Evolutionary conservation across 2,329 filamentous ascomycete species (phyloP).

Genomic region (Colletotrichum tabaci): DNA sequence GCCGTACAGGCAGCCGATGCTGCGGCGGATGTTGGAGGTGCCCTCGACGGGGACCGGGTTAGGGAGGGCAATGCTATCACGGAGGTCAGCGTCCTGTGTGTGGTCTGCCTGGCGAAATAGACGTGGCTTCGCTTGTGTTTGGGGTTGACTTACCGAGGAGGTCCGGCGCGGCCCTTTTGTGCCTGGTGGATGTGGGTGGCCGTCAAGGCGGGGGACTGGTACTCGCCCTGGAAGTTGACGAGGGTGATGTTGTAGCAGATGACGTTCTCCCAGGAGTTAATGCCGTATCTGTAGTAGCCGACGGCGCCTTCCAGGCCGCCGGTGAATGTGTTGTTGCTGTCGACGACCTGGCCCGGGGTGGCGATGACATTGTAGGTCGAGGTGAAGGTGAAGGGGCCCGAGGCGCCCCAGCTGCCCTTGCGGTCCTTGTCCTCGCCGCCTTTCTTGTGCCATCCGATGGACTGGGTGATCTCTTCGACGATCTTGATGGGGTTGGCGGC

Average conservation of each 20-base stretch:
- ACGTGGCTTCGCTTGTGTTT: too few species aligned
- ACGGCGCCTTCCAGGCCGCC: constrained; percentile 60
- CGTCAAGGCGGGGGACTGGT: constrained; percentile 64
- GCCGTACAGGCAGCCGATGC: constrained; percentile 58
- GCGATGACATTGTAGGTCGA: constrained; percentile 64
- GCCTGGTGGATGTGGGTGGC: constrained; percentile 71
- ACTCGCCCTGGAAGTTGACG: constrained; percentile 63
- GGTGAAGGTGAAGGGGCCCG: constrained; percentile 59
- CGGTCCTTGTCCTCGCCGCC: constrained; percentile 28
- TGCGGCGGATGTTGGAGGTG: constrained; percentile 49
- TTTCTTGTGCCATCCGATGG: constrained; percentile 41
- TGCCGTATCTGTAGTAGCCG: constrained; percentile 67
- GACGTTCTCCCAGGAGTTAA: constrained; percentile 62
- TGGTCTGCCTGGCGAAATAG: neutral
- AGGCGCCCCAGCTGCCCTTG: constrained; percentile 24
- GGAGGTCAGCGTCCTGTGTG: neutral
- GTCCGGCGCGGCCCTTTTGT: constrained; percentile 60
- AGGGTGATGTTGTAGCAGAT: constrained; percentile 68
- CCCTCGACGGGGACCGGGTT: constrained; percentile 59
- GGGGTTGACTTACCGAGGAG: constrained; percentile 57
- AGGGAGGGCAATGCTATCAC: constrained; percentile 60
- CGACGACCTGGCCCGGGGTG: constrained; percentile 65
- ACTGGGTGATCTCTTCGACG: constrained; percentile 17
- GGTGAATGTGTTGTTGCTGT: constrained; percentile 54
- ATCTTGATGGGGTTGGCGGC: constrained; percentile 26